Evolutionary conservation across 2,329 filamentous ascomycete species (phyloP).

Genomic region (Dendrostoma leiphaemia): DNA sequence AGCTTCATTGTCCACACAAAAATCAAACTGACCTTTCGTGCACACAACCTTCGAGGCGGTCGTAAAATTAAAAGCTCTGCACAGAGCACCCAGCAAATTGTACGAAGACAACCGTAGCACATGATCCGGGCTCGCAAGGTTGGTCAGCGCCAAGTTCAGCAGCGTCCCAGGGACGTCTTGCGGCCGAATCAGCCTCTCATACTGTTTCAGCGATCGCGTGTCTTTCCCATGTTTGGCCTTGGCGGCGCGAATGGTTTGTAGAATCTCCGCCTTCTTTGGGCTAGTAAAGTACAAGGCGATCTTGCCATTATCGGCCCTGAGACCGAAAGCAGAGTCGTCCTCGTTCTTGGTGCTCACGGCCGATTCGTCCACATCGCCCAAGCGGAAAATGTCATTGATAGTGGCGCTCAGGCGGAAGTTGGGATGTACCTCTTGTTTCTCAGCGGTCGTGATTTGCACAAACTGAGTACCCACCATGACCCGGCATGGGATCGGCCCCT

Average conservation of each 20-base stretch:
- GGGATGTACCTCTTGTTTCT: conserved; percentile 67
- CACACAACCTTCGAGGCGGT: conserved; percentile 60
- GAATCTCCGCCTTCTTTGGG: conserved; percentile 59
- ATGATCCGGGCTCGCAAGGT: conserved; percentile 61
- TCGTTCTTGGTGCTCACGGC: conserved; percentile 63
- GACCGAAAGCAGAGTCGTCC: conserved; percentile 65
- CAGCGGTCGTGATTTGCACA: conserved; percentile 66
- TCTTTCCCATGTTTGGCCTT: conserved; percentile 67
- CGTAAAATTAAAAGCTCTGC: conserved; percentile 66
- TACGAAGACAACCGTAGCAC: conserved; percentile 63
- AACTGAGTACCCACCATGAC: conserved; percentile 70
- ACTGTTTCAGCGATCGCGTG: conserved; percentile 55
- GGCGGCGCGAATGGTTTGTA: conserved; percentile 61
- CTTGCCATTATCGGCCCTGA: conserved; percentile 67
- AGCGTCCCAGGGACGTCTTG: conserved; percentile 70
- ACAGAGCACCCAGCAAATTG: conserved; percentile 65
- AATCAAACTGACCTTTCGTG: conserved; percentile 49
- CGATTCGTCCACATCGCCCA: conserved; percentile 67
- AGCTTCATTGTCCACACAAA: no score
- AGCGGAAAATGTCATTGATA: conserved; percentile 68
- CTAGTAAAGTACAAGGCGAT: conserved; percentile 73
- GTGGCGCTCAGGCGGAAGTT: conserved; percentile 60
- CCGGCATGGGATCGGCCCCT: conserved; percentile 67
- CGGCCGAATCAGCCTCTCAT: conserved; percentile 64
- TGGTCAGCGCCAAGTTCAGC: conserved; percentile 65